phyloP scores from a whole-genome alignment of 352 stramenopile genomes.

The Pythium biforme region DNA sequence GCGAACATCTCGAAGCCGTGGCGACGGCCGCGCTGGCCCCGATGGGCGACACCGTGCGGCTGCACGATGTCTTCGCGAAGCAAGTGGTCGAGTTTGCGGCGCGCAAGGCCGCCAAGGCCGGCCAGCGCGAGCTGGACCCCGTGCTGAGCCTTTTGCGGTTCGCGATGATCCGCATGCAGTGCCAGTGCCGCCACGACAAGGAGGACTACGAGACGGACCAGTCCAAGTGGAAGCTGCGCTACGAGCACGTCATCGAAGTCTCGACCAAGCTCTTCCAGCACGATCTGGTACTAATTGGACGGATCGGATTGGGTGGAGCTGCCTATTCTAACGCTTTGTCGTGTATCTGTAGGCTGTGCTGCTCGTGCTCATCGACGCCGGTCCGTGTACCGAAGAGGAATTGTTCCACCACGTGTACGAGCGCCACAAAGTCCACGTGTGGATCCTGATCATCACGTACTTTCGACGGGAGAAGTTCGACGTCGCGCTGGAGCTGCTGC shows the following conservation, averaged over 20 bases:
- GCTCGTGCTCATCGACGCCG: slow-evolving; percentile 23
- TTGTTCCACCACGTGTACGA: slow-evolving; percentile 13
- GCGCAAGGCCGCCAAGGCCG: slow-evolving; percentile 14
- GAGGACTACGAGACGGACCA: slow-evolving; percentile 3
- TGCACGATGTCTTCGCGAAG: slow-evolving; percentile 8
- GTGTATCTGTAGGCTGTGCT: slow-evolving; percentile 16
- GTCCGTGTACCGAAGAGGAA: slow-evolving; percentile 22
- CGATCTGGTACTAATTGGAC: slow-evolving; percentile 10
- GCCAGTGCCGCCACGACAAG: slow-evolving; percentile 3
- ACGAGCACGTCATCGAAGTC: slow-evolving; percentile 13
- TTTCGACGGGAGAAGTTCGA: slow-evolving; percentile 16
- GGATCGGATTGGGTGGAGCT: not conserved
- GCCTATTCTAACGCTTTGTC: not conserved
- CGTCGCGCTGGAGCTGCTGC: slow-evolving; percentile 18
- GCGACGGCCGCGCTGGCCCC: not conserved
- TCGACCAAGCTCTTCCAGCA: slow-evolving; percentile 18
- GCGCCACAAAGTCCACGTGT: slow-evolving; percentile 14
- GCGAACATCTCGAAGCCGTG: slow-evolving; percentile 8
- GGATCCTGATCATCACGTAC: slow-evolving; percentile 18
- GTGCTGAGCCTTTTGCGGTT: slow-evolving; percentile 8
- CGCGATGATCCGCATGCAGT: slow-evolving; percentile 5
- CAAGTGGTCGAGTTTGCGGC: slow-evolving; percentile 19
- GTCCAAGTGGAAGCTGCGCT: slow-evolving; percentile 3
- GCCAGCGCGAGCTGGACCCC: slow-evolving; percentile 12
- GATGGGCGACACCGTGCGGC: not conserved